A percentile compares a stretch with the other conserved stretches of the same genome.
Evolutionary conservation across 352 stramenopile genomes (phyloP).

Genomic region (Globisporangium carolinianum): DNA sequence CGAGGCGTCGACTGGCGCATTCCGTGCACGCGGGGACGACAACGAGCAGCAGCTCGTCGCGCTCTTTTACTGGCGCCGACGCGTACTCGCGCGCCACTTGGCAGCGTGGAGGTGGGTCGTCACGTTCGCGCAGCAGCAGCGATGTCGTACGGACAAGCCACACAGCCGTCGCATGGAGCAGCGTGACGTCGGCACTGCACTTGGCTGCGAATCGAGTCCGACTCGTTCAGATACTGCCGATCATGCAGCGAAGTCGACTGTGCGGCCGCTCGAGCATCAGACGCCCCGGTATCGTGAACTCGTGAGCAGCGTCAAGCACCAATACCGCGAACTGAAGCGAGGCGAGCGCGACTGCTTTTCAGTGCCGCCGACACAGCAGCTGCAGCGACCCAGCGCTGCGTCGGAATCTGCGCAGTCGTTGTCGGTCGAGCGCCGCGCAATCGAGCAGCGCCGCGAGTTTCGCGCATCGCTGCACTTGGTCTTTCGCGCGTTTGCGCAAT

Average conservation of each 20-base stretch:
- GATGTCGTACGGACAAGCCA: background rate
- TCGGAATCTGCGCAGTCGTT: too few relatives aligned
- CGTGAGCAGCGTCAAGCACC: conserved; percentile 4
- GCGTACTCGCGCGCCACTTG: conserved; percentile 32
- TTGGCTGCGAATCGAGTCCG: too few relatives aligned
- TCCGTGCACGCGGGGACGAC: conserved; percentile 25
- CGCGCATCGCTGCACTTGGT: conserved; percentile 9
- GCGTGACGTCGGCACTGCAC: too few relatives aligned
- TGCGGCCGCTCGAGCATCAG: too few relatives aligned
- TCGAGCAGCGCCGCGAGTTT: conserved; percentile 4
- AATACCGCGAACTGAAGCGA: conserved; percentile 8
- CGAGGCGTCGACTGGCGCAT: conserved; percentile 8
- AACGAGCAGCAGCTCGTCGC: conserved; percentile 33
- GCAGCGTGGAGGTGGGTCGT: conserved; percentile 30
- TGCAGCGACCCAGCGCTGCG: too few relatives aligned
- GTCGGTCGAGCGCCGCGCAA: too few relatives aligned
- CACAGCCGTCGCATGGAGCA: background rate
- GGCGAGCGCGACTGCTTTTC: background rate
- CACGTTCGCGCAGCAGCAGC: background rate
- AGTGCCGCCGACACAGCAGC: background rate
- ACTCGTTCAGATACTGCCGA: too few relatives aligned
- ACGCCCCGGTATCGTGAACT: background rate
- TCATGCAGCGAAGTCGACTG: too few relatives aligned
- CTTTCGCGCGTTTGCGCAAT: conserved; percentile 8
- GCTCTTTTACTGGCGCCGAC: conserved; percentile 38